These are phyloP conservation scores for Leccinum disarticulatum DNA, from an alignment of 768 basidiomycete species.

Conservation along the genomic window DNA sequence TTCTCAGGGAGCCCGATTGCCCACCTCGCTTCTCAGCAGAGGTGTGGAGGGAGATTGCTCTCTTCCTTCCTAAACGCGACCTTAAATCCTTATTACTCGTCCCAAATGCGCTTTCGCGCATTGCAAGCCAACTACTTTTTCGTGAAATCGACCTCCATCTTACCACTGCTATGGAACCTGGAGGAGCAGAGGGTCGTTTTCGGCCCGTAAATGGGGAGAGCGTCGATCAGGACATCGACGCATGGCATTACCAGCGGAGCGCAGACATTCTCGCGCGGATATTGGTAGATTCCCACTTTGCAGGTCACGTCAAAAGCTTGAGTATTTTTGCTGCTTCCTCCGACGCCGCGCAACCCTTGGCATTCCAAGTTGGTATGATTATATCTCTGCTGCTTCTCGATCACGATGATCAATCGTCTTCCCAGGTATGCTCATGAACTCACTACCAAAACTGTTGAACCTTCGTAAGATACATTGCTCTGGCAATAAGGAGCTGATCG, in stretches of 20 bases:
- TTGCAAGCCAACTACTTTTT: conserved; percentile 69
- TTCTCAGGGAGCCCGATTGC: conserved; percentile 38
- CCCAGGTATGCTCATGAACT: conserved; percentile 67
- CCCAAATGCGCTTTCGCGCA: conserved; percentile 64
- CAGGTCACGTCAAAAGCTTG: conserved; percentile 55
- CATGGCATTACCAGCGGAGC: conserved; percentile 55
- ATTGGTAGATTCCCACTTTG: conserved; percentile 59
- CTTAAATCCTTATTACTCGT: conserved; percentile 64
- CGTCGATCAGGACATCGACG: conserved; percentile 39
- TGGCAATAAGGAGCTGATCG: conserved; percentile 53
- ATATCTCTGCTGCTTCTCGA: neutral
- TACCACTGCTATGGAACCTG: conserved; percentile 36
- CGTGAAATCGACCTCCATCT: conserved; percentile 65
- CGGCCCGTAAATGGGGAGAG: conserved; percentile 13
- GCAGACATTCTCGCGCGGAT: conserved; percentile 71
- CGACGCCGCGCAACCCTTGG: conserved; percentile 49
- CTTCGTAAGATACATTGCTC: conserved; percentile 61
- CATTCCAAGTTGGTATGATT: conserved; percentile 61
- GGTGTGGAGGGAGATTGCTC: conserved; percentile 70
- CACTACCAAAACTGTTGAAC: conserved; percentile 60
- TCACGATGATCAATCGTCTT: neutral
- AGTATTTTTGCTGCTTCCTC: conserved; percentile 57
- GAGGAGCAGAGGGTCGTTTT: conserved; percentile 12
- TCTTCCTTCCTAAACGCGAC: conserved; percentile 61
- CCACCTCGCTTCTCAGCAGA: conserved; percentile 62